Conservation (phyloP, 345 rosid species). For the Gossypium australe region DNA sequence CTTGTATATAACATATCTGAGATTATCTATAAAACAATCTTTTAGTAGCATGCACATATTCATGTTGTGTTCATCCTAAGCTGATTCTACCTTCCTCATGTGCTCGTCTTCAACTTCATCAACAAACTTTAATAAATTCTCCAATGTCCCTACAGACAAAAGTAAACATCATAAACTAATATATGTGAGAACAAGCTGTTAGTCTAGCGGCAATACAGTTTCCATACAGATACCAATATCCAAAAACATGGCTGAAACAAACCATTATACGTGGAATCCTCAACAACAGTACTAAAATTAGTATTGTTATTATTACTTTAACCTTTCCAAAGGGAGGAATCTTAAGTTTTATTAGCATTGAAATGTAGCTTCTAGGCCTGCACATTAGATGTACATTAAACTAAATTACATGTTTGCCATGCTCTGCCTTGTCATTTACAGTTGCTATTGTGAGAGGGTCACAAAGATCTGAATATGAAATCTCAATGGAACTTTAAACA, state of each 20-base stretch:
- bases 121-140: conserved; percentile 48
- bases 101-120: conserved; percentile 54
- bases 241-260: not conserved
- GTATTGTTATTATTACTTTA: not conserved
- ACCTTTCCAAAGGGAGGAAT: not conserved
- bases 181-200: not conserved
- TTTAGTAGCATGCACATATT: not conserved
- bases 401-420: not conserved
- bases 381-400: no score
- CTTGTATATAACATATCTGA: not conserved
- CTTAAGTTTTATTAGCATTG: not conserved
- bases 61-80: not conserved
- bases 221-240: not conserved
- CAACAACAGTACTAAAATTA: not conserved
- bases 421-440: not conserved
- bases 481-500: not conserved
- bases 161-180: not conserved
- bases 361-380: not conserved
- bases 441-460: not conserved
- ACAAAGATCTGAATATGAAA: not conserved
- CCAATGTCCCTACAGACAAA: conserved; percentile 45
- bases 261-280: not conserved
- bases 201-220: not conserved
- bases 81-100: conserved; percentile 39
- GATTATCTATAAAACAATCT: not conserved